Evolutionary conservation across 495 filamentous ascomycete genomes (phyloP), one percentile per base, ranked within the genome.

Genomic region (Neurospora pannonica): DNA sequence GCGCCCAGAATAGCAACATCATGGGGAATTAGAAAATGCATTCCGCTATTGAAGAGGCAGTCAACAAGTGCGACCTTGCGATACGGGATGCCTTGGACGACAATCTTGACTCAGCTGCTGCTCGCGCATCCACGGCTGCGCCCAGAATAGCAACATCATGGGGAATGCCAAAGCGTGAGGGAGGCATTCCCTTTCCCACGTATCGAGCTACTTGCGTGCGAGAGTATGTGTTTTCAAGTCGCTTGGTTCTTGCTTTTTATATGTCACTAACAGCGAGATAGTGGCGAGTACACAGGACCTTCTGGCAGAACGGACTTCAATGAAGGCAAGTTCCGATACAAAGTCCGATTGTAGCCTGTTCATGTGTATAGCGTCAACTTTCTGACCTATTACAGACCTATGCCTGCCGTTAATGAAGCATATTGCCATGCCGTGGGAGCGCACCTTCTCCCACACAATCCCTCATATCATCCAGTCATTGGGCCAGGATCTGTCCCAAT

Each of bases 191-290:
- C 69, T 91, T 80, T 79, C 17, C 75, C 4, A 90, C 89, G 1
- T 92, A 90, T 72, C 87, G 86, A 77, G 89, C 89, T 38, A 83
- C 87, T 31, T 87, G 86, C 76, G 80, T 84, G 62, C 82, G 88
- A 72, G 74, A 86, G 70, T 83, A 82, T 31, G 86, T 82, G 5
- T 36, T 74, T 73, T 75, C 8, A 80, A 43, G 42, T 75, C 72
- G 48, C 60, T 67, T n/a, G 42, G 42, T 74, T 77, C 70, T 79
- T 77, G 9, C 72, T 62, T n/a, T 71, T 75, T 74, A 17, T 71
- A 9, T 42, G 5, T 75, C 60, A 73, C 72, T 71, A 15, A 75
- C 31, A 11, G 8, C 37, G 38, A 10, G 38, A 43, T 31, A 79
- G 79, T 5, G 78, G 83, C 37, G 76, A 78, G 6, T 85, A 80